Base-by-base conservation (phyloP, 148 eudicot species). In the Rhododendron ferrugineum region DNA sequence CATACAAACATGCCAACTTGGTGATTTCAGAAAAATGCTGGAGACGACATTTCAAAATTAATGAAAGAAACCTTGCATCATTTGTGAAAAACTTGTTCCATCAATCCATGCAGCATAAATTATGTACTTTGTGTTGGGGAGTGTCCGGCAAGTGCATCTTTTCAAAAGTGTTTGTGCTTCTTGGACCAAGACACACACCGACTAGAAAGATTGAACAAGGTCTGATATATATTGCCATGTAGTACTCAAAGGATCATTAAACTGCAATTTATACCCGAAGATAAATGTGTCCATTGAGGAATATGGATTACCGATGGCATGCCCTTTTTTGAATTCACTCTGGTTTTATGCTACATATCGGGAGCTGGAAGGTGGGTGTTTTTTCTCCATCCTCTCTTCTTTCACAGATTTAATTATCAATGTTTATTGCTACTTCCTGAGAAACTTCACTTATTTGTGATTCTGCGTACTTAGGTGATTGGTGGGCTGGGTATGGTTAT, bases 401-500 rank as follows among this genome's bases (percentile, higher is more conserved):
- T 23, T 32, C 15, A 36, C 73, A 37, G 28, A 82, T 64, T 64
- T 64, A 64, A 40, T 72, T 47, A 22, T 46, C 40, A 4, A 23
- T 47, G 20, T 30, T 47, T 26, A 70, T 26, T 46, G 58, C 46
- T 47, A 6, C 15, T 36, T 28, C 44, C 40, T 10, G 49, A 84
- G 50, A 52, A 36, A 73, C 23, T 60, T 82, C 75, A 5, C 11
- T 73, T 13, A 76, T 79, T 64, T 37, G 58, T 47, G 9, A 6
- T 80, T 56, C 8, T 82, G 30, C 26, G 14, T 87, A 4, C 82
- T 62, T 77, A 90, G 91, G 89, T 86, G 91, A 90, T 88, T 90
- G 90, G 90, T 88, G 91, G 91, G 81, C 84, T 4, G 87, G 54
- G 37, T 90, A 90, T 83, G 91, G 91, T 47, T 90, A 88, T 85